Evolutionary conservation across 768 basidiomycete species (phyloP), one percentile per base, ranked within the genome.

Genomic region (Mycena crocata): DNA sequence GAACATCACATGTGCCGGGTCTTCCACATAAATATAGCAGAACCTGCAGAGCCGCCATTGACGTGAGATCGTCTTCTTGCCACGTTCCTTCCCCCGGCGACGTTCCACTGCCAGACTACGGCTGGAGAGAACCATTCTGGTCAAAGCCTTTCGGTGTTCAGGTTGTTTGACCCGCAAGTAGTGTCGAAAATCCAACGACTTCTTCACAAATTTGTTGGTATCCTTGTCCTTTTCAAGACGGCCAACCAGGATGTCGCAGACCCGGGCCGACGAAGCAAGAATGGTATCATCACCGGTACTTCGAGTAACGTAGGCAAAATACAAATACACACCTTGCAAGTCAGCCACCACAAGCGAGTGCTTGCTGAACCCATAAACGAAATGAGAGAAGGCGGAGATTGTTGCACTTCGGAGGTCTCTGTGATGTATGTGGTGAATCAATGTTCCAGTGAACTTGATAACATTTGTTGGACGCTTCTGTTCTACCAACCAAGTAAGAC

Each of bases 321-420:
- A 44, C 8, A 9, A 21, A 7, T 44, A 21, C 50, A 12, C 30
- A 55, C 52, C 52, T 40, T 55, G 52, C 24, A 55, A 28, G 26
- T 55, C 52, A 7, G 35, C 52, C 30, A 56, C 4, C 12, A 40
- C 39, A 21, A 42, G 55, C n/a, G 21, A 13, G 17, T n/a, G 39
- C 4, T 58, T 58, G 15, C 57, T 58, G n/a, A 24, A 58, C 5
- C 57, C 57, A 28, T 34, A 58, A 3, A 48, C 57, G 28, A 58
- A 57, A 45, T 57, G 55, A 23, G 55, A 28, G 19, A 57, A 45
- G 14, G 55, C 55, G 9, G 6, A 42, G 17, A 57, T 45, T 14
- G 42, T 58, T 34, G 14, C n/a, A 37, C 31, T 34, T 0, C 42
- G 45, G 1, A 46, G 23, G 14, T 58, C 57, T 26, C 24, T 45